Percentiles rank a stretch among this genome's conserved stretches.
These are phyloP conservation scores for Hypoxylon sp. DNA, from an alignment of 2,329 filamentous ascomycete species.

Conservation along the genomic window DNA sequence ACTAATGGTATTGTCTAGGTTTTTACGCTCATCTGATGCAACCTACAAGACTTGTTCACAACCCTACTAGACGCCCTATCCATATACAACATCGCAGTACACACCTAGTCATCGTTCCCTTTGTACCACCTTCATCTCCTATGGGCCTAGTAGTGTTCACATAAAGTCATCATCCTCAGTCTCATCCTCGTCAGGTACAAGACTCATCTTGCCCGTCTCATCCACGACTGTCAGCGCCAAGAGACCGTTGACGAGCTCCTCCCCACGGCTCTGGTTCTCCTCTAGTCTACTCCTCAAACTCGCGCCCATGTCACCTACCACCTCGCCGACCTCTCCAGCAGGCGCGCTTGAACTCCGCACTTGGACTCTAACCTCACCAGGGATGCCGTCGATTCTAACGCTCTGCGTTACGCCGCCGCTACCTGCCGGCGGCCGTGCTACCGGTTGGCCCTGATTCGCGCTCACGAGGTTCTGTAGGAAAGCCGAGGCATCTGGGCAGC, in stretches of 20 bases:
- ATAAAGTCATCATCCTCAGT: conserved; percentile 55
- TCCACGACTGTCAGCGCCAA: conserved; percentile 51
- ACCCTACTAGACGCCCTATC: background rate
- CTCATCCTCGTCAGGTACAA: conserved; percentile 49
- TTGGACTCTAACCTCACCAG: conserved; percentile 70
- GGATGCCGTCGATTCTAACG: conserved; percentile 69
- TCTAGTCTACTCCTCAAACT: conserved; percentile 44
- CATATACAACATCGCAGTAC: background rate
- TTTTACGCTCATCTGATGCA: conserved; percentile 5
- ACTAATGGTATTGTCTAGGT: background rate
- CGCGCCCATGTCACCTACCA: conserved; percentile 17
- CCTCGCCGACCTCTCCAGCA: conserved; percentile 40
- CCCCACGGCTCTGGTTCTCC: conserved; percentile 51
- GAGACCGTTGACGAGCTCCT: conserved; percentile 55
- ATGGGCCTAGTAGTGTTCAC: conserved; percentile 23
- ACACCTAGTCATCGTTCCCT: background rate
- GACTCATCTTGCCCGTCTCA: conserved; percentile 43
- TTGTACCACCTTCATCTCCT: background rate
- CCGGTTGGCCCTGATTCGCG: conserved; percentile 45
- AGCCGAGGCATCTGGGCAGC: conserved; percentile 79
- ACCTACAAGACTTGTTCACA: background rate
- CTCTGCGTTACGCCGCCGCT: conserved; percentile 59
- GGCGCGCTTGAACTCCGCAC: conserved; percentile 59
- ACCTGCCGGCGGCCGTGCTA: conserved; percentile 33
- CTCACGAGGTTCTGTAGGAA: conserved; percentile 76